These are phyloP conservation scores for Crithidia sp. DNA, from an alignment of 208 protist genomes.

Conservation along the genomic window DNA sequence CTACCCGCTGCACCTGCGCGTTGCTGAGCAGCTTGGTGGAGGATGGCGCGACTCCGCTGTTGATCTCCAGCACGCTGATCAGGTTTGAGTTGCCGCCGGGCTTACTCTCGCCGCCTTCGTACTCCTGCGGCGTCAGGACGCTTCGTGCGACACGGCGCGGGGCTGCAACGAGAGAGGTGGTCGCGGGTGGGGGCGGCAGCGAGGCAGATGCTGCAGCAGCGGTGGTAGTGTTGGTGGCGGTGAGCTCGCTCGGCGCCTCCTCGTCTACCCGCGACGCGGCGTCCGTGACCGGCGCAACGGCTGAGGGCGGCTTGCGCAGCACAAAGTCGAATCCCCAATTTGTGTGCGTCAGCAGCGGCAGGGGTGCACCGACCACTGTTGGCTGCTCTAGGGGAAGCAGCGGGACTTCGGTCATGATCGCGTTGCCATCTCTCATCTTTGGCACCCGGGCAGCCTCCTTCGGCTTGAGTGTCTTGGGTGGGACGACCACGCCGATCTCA, in stretches of 20 bases:
- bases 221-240: no score
- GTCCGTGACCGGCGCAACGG: neutral
- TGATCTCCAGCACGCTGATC: conserved; percentile 30
- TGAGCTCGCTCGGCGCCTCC: neutral
- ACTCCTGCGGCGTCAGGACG: no score
- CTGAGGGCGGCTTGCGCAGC: conserved; percentile 38
- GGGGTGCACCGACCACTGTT: neutral
- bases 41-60: conserved; percentile 5
- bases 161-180: no score
- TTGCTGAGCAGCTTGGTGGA: conserved; percentile 35
- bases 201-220: neutral
- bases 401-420: no score
- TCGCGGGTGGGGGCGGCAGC: no score
- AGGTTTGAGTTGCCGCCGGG: conserved; percentile 12
- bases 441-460: no score
- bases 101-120: neutral
- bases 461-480: no score
- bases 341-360: neutral
- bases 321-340: conserved; percentile 72
- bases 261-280: neutral
- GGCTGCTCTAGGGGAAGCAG: neutral
- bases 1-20: conserved; percentile 68
- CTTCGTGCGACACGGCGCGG: no score
- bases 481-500: no score
- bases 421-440: no score